Evolutionary conservation across 2,329 filamentous ascomycete species (phyloP).

Genomic region (Celoporthe dispersa): DNA sequence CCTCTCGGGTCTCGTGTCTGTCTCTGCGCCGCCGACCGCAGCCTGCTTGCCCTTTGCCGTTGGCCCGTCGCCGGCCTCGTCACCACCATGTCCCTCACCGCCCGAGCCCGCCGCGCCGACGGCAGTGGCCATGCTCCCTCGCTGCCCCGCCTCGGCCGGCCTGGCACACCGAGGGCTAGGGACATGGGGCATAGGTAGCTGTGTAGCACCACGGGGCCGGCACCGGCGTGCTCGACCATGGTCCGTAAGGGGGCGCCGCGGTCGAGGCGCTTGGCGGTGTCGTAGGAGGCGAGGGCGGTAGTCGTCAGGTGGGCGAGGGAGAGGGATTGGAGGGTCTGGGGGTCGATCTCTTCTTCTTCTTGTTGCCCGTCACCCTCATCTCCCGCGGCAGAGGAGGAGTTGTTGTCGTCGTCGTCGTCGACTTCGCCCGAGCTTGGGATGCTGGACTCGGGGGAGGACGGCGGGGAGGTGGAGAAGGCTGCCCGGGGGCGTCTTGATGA

Average conservation of each 20-base stretch:
- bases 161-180: conserved; percentile 19
- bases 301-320: conserved; percentile 58
- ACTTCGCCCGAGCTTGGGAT: not conserved
- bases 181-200: conserved; percentile 31
- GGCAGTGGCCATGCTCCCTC: conserved; percentile 18
- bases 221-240: conserved; percentile 59
- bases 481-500: conserved; percentile 14
- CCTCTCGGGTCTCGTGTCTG: not conserved
- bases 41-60: not conserved
- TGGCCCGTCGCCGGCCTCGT: conserved; percentile 16
- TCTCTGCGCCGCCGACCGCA: not conserved
- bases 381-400: conserved; percentile 13
- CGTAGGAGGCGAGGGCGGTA: conserved; percentile 57
- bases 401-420: conserved; percentile 3
- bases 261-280: conserved; percentile 56
- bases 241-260: conserved; percentile 60
- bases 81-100: conserved; percentile 23
- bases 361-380: not conserved
- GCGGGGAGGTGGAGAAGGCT: conserved; percentile 24
- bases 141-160: conserved; percentile 1
- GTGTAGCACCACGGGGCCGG: conserved; percentile 45
- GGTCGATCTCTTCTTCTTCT: not conserved
- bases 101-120: not conserved
- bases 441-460: conserved; percentile 10
- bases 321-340: conserved; percentile 38